Percentiles rank a stretch among this genome's conserved stretches.
Conservation (phyloP, 2,329 filamentous ascomycete genomes). For the Cryphonectria parasitica region DNA sequence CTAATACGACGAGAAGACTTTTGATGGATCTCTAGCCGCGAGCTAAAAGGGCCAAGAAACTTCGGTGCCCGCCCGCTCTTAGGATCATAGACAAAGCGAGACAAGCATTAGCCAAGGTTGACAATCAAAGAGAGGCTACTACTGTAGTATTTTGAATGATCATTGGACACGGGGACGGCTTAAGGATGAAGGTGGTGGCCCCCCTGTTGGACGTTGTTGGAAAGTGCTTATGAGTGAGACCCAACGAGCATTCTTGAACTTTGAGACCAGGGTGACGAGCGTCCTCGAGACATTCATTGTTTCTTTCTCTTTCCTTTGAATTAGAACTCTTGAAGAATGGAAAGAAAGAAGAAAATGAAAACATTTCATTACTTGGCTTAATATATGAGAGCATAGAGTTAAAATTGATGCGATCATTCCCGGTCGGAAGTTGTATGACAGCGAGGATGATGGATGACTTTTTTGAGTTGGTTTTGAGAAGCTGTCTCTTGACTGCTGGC, state of each 20-base stretch:
- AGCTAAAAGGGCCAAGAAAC: not conserved
- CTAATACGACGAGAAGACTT: not conserved
- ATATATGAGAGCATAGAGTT: not conserved
- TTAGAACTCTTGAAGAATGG: too few species aligned
- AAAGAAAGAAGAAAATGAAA: too few species aligned
- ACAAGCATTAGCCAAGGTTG: slow-evolving; percentile 1
- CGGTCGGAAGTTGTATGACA: not conserved
- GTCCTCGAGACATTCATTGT: too few species aligned
- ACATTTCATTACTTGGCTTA: too few species aligned
- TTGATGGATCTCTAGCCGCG: not conserved
- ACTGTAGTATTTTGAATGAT: too few species aligned
- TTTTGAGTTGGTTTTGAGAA: not conserved
- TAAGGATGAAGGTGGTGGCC: too few species aligned
- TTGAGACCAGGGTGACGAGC: too few species aligned
- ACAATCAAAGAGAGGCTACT: not conserved
- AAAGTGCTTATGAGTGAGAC: too few species aligned
- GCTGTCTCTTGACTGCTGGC: not conserved
- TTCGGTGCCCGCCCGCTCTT: not conserved
- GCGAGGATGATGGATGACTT: not conserved
- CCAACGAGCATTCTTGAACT: too few species aligned
- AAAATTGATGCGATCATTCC: not conserved
- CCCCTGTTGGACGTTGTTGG: too few species aligned
- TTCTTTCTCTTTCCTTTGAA: too few species aligned
- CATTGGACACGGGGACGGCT: too few species aligned
- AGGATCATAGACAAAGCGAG: not conserved